Percentiles rank a stretch among this genome's conserved stretches.
These are phyloP conservation scores for Fusarium buxicola DNA, from an alignment of 2,329 filamentous ascomycete genomes.

Conservation along the genomic window DNA sequence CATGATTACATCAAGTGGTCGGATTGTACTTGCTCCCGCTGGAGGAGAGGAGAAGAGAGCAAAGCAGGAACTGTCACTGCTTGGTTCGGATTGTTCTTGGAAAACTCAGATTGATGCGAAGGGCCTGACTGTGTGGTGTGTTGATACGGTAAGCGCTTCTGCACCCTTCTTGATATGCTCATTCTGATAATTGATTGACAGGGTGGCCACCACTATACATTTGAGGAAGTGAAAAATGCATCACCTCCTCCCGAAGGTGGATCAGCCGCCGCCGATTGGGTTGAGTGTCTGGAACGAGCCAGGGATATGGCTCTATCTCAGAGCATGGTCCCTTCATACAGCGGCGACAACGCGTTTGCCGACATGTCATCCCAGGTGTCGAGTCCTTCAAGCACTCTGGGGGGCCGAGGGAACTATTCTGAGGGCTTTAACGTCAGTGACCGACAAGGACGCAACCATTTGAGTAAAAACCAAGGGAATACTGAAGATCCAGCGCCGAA, in stretches of 20 bases:
- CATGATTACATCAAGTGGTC: slow-evolving; percentile 91
- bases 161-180: neutral
- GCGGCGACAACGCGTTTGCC: slow-evolving; percentile 73
- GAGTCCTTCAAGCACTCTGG: slow-evolving; percentile 81
- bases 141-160: slow-evolving; percentile 83
- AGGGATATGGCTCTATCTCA: slow-evolving; percentile 85
- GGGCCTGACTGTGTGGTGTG: slow-evolving; percentile 86
- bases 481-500: slow-evolving; percentile 65
- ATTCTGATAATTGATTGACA: slow-evolving; percentile 51
- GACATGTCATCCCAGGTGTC: slow-evolving; percentile 79
- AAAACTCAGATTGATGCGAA: slow-evolving; percentile 86
- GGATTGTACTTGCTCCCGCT: slow-evolving; percentile 89
- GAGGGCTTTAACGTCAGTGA: slow-evolving; percentile 63
- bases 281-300: slow-evolving; percentile 87
- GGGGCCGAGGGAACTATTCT: slow-evolving; percentile 65
- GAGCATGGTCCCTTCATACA: slow-evolving; percentile 73
- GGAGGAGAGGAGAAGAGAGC: slow-evolving; percentile 96
- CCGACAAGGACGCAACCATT: slow-evolving; percentile 65
- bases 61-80: slow-evolving; percentile 90
- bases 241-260: slow-evolving; percentile 67
- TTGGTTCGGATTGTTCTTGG: slow-evolving; percentile 81
- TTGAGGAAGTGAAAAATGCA: slow-evolving; percentile 87
- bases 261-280: slow-evolving; percentile 87
- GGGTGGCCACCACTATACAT: slow-evolving; percentile 90
- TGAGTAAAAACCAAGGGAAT: slow-evolving; percentile 69